phyloP scores from a whole-genome alignment of 805 yeast species.

The Candida broadrunensis region DNA sequence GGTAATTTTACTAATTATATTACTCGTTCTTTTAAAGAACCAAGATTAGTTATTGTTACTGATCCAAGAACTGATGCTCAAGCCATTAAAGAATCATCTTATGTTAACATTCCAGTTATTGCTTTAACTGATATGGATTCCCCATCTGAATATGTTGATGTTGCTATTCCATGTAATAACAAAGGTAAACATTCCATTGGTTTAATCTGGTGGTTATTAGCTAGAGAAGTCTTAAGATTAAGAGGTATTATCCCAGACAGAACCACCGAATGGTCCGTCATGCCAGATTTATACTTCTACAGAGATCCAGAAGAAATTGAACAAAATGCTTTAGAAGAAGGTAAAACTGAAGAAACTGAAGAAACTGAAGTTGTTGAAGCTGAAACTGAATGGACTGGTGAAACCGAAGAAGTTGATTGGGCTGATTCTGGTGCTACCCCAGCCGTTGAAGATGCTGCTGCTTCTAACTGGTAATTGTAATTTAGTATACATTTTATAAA shows the following conservation, averaged over 20 bases:
- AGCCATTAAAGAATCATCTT: constrained; percentile 99
- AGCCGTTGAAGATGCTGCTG: constrained; percentile 76
- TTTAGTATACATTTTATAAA: neutral
- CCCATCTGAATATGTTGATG: constrained; percentile 98
- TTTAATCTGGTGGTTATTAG: constrained; percentile 98
- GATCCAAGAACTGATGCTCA: constrained; percentile 99
- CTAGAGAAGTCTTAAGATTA: constrained; percentile 99
- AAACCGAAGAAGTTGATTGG: constrained; percentile 65
- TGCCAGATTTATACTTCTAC: constrained; percentile 99
- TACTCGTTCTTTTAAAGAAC: constrained; percentile 99
- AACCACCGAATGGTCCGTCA: constrained; percentile 95
- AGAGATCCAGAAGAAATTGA: constrained; percentile 99
- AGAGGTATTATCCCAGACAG: constrained; percentile 97
- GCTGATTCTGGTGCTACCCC: constrained; percentile 53
- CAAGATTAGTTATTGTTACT: constrained; percentile 98
- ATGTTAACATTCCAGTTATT: constrained; percentile 99
- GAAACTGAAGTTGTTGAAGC: constrained; percentile 65
- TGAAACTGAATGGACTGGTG: constrained; percentile 53
- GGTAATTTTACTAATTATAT: constrained; percentile 99
- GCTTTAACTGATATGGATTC: constrained; percentile 99
- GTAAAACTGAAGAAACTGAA: constrained; percentile 51
- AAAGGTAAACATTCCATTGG: constrained; percentile 99
- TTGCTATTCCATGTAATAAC: constrained; percentile 99
- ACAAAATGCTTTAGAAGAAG: constrained; percentile 61
- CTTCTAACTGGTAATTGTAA: constrained; percentile 40